These are phyloP conservation scores for Davidsoniella virescens DNA, from an alignment of 2,329 filamentous ascomycete species.

Conservation along the genomic window DNA sequence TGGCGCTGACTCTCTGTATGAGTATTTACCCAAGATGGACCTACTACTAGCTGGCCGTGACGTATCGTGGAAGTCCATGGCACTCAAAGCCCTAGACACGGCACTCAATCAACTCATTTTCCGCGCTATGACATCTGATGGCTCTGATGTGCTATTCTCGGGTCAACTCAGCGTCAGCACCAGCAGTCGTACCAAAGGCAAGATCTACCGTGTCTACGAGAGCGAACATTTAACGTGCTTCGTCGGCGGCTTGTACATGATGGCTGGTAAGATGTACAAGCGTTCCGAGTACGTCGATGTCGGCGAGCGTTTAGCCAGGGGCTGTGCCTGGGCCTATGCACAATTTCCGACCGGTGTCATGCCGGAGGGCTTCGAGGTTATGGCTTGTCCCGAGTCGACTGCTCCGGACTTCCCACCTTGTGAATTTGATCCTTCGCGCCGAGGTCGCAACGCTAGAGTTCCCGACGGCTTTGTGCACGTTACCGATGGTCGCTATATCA, in stretches of 20 bases:
- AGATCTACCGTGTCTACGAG: constrained; percentile 10
- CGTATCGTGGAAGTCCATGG: constrained; percentile 46
- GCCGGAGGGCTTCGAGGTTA: constrained; percentile 36
- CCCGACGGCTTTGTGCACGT: constrained; percentile 46
- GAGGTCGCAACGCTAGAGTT: constrained; percentile 20
- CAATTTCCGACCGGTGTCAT: constrained; percentile 39
- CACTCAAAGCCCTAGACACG: constrained; percentile 41
- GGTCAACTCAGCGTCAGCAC: constrained; percentile 21
- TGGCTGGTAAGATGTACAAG: constrained; percentile 46
- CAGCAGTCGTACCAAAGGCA: neutral
- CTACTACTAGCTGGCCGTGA: constrained; percentile 49
- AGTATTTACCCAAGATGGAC: constrained; percentile 46
- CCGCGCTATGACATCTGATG: constrained; percentile 46
- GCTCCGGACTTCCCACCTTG: constrained; percentile 16
- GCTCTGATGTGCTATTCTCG: constrained; percentile 47
- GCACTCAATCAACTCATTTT: constrained; percentile 49
- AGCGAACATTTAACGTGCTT: constrained; percentile 50
- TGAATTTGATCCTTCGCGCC: constrained; percentile 17
- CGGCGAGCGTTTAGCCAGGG: constrained; percentile 32
- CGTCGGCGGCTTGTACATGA: constrained; percentile 51
- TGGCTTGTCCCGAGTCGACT: constrained; percentile 26
- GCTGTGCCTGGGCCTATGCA: constrained; percentile 43
- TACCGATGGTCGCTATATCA: constrained; percentile 31
- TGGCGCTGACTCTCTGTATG: constrained; percentile 39
- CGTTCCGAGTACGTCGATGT: constrained; percentile 32